Conservation (phyloP, 2,329 filamentous ascomycete species). For the Ophiostoma triangulosporum region DNA sequence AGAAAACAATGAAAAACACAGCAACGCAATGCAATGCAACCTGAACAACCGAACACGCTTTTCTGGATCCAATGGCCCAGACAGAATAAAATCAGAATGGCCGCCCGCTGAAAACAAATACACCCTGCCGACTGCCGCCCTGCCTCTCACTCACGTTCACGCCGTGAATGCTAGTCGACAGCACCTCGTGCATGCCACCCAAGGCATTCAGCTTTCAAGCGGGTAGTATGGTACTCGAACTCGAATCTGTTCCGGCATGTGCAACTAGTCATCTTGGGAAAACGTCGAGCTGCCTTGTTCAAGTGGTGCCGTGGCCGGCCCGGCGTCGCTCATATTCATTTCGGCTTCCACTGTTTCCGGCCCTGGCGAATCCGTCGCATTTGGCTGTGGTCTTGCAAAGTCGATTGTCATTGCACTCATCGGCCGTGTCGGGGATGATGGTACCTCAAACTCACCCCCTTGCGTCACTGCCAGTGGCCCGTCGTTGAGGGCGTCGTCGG, state of each 20-base stretch:
- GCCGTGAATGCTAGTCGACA: background rate
- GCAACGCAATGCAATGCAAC: no score
- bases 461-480: slow-evolving; percentile 33
- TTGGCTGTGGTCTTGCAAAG: slow-evolving; percentile 24
- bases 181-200: background rate
- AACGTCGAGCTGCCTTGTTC: slow-evolving; percentile 34
- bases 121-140: background rate
- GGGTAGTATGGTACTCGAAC: slow-evolving; percentile 4
- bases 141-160: background rate
- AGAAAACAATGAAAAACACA: background rate
- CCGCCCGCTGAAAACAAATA: background rate
- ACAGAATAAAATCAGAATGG: background rate
- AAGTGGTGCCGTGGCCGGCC: slow-evolving; percentile 40
- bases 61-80: background rate
- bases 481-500: slow-evolving; percentile 51
- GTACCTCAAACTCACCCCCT: slow-evolving; percentile 26
- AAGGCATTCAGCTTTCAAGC: background rate
- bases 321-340: slow-evolving; percentile 43
- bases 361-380: slow-evolving; percentile 19
- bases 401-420: slow-evolving; percentile 37
- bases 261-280: slow-evolving; percentile 28
- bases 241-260: slow-evolving; percentile 1
- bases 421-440: slow-evolving; percentile 31
- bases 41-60: background rate
- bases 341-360: slow-evolving; percentile 29